Conservation (phyloP, 208 protist genomes). For the Crithidia thermophila region DNA sequence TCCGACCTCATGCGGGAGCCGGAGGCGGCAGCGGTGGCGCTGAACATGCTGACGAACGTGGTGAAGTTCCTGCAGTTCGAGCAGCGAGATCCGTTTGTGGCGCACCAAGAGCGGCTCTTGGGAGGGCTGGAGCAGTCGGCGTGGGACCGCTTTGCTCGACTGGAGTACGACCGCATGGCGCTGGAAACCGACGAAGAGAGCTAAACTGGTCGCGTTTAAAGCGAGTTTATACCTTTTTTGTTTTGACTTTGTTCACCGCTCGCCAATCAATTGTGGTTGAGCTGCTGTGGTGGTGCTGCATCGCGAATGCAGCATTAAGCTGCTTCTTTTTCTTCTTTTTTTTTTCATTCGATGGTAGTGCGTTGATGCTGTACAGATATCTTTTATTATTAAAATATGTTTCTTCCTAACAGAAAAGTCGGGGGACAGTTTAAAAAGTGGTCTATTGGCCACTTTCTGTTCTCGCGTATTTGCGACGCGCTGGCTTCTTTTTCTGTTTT, state of each 20-base stretch:
- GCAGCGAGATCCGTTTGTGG: conserved; percentile 88
- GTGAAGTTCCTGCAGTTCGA: conserved; percentile 95
- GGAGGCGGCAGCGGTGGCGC: conserved; percentile 76
- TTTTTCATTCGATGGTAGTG: background rate
- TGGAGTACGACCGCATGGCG: conserved; percentile 94
- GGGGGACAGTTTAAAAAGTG: no score
- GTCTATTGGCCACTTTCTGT: no score
- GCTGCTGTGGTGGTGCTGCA: no score
- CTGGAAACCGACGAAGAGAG: conserved; percentile 66
- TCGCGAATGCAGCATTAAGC: background rate
- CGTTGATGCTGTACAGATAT: no score
- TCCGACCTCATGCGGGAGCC: conserved; percentile 86
- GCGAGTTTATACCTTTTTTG: background rate
- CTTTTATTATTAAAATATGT: no score
- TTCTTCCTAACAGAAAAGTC: no score
- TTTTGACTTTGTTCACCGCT: no score
- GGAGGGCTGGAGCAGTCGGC: conserved; percentile 74
- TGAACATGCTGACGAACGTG: conserved; percentile 95
- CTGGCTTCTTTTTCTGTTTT: conserved; percentile 8
- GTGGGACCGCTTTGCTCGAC: conserved; percentile 93
- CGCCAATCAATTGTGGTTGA: no score
- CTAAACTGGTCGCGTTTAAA: conserved; percentile 16
- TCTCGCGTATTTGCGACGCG: background rate
- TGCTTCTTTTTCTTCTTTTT: conserved; percentile 12
- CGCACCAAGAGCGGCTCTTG: conserved; percentile 70